phyloP scores from a whole-genome alignment of 305 asterid genomes.

The Rubia peregrina region DNA sequence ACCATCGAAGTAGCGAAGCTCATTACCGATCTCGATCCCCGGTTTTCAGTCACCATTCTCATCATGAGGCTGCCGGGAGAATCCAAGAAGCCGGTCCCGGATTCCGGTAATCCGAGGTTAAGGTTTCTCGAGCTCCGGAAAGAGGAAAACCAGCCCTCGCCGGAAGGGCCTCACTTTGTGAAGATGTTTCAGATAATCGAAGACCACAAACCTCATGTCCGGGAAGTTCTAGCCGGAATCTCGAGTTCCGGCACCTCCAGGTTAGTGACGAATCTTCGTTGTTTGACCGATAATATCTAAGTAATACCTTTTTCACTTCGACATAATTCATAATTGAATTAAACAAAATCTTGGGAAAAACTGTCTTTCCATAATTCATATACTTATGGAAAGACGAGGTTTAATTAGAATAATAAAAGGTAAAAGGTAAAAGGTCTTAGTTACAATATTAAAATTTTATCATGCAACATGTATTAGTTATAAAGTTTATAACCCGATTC shows the following conservation, averaged over 20 bases:
- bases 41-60: slow-evolving; percentile 4
- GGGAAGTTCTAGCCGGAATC: not conserved
- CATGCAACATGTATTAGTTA: too few relatives aligned
- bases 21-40: not conserved
- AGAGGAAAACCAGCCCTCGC: not conserved
- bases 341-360: too few relatives aligned
- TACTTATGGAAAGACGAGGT: too few relatives aligned
- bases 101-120: not conserved
- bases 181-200: not conserved
- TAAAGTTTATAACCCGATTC: too few relatives aligned
- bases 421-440: too few relatives aligned
- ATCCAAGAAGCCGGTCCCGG: not conserved
- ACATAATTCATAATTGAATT: too few relatives aligned
- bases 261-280: not conserved
- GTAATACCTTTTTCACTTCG: too few relatives aligned
- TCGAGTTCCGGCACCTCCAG: not conserved
- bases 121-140: slow-evolving; percentile 6
- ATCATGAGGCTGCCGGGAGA: slow-evolving; percentile 7
- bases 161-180: not conserved
- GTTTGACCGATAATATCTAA: not conserved
- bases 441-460: too few relatives aligned
- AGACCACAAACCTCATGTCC: slow-evolving; percentile 9
- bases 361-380: too few relatives aligned
- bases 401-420: too few relatives aligned
- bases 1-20: not conserved